Conservation (phyloP, 2,329 filamentous ascomycete genomes). For the Pseudogymnoascus sp. region DNA sequence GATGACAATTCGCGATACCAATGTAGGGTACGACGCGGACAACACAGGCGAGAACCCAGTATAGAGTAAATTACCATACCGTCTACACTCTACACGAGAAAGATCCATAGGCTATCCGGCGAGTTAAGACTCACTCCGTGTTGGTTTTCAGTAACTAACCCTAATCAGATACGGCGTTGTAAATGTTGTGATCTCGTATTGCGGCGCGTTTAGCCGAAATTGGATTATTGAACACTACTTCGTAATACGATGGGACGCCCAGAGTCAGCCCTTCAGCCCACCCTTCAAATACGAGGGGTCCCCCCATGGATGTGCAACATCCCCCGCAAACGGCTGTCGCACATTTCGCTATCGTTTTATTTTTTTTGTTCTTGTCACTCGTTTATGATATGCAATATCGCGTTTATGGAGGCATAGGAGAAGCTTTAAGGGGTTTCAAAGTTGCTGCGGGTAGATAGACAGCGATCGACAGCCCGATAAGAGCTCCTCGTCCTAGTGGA, state of each 20-base stretch:
- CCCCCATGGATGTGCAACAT: neutral
- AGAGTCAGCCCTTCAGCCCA: conserved; percentile 1
- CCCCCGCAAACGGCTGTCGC: neutral
- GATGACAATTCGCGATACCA: neutral
- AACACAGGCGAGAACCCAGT: neutral
- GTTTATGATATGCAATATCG: neutral
- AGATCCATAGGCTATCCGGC: neutral
- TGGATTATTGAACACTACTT: neutral
- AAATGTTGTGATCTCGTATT: neutral
- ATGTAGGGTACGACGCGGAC: no score
- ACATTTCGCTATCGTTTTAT: neutral
- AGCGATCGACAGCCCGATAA: neutral
- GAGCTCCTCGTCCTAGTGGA: neutral
- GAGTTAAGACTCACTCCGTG: neutral
- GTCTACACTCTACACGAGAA: neutral
- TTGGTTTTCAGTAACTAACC: neutral
- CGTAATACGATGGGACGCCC: neutral
- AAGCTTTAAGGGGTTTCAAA: neutral
- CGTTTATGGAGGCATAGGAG: conserved; percentile 1
- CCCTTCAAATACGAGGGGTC: neutral
- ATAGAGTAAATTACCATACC: neutral
- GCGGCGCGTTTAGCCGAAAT: neutral
- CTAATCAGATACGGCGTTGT: neutral
- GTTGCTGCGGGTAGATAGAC: neutral
- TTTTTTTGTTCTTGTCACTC: neutral